A percentile compares a stretch with the other conserved stretches of the same genome.
Conservation (phyloP, 768 basidiomycete genomes). For the Naganishia onofrii region DNA sequence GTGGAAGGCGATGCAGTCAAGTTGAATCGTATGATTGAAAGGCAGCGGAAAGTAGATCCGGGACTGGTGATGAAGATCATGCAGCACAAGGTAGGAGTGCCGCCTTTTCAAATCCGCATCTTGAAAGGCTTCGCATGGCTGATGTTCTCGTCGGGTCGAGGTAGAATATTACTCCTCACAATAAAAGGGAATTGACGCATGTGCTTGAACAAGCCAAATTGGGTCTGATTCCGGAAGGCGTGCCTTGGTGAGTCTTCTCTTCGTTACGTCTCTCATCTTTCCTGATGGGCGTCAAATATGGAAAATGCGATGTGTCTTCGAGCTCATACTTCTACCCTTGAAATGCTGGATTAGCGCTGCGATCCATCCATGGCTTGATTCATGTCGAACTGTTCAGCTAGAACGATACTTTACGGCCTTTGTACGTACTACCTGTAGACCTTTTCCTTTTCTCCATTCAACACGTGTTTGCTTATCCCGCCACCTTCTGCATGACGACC, state of each 20-base stretch:
- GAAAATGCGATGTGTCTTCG: too few species aligned
- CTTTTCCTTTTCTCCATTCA: too few species aligned
- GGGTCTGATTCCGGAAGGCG: slow-evolving; percentile 41
- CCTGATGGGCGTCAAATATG: too few species aligned
- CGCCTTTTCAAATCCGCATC: too few species aligned
- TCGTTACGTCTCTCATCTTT: slow-evolving; percentile 25
- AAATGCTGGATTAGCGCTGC: slow-evolving; percentile 55
- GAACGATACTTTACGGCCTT: slow-evolving; percentile 76
- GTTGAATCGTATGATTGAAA: slow-evolving; percentile 65
- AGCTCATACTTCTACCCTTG: too few species aligned
- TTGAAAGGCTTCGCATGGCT: too few species aligned
- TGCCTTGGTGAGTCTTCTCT: slow-evolving; percentile 45
- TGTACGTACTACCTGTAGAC: too few species aligned
- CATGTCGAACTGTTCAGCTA: slow-evolving; percentile 63
- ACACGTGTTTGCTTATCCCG: too few species aligned
- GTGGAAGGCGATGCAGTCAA: slow-evolving; percentile 62
- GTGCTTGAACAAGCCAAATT: slow-evolving; percentile 38
- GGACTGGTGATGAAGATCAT: slow-evolving; percentile 62
- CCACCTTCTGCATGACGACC: neutral
- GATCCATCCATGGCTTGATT: slow-evolving; percentile 72
- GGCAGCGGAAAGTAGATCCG: slow-evolving; percentile 61
- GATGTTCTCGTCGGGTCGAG: neutral
- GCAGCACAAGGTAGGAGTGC: slow-evolving; percentile 51
- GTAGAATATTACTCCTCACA: slow-evolving; percentile 43
- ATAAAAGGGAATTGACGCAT: slow-evolving; percentile 36